Percentiles rank a stretch among this genome's conserved stretches.
Conservation (phyloP, 805 yeast genomes). For the Clavispora carvajalis region DNA sequence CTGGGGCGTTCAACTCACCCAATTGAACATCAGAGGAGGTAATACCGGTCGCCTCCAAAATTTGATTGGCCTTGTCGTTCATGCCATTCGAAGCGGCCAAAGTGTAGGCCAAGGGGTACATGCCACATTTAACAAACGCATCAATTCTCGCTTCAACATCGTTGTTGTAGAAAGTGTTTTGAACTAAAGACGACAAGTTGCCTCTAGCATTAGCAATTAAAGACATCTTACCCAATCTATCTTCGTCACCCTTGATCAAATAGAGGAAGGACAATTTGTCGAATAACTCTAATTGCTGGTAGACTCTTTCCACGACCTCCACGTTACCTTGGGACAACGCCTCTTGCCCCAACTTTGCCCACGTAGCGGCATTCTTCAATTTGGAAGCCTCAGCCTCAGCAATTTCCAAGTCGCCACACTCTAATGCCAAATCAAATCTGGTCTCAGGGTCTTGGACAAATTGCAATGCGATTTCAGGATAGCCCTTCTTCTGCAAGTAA, state of each 20-base stretch:
- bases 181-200: constrained; percentile 73
- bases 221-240: constrained; percentile 78
- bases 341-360: constrained; percentile 81
- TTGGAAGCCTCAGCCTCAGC: constrained; percentile 87
- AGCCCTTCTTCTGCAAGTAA: constrained; percentile 89
- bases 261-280: constrained; percentile 90
- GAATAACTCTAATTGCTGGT: constrained; percentile 79
- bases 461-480: constrained; percentile 95
- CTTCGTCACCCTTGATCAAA: constrained; percentile 73
- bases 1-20: constrained; percentile 46
- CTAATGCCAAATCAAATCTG: constrained; percentile 90
- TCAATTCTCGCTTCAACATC: constrained; percentile 71
- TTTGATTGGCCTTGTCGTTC: constrained; percentile 65
- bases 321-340: constrained; percentile 89
- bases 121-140: constrained; percentile 71
- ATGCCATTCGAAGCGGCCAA: constrained; percentile 85
- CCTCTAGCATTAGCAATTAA: constrained; percentile 84
- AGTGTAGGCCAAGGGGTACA: constrained; percentile 86
- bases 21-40: constrained; percentile 57
- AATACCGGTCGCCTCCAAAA: constrained; percentile 65
- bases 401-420: constrained; percentile 80
- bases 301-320: constrained; percentile 77
- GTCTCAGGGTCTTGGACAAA: constrained; percentile 96
- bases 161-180: constrained; percentile 73
- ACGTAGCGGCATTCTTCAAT: constrained; percentile 59